A percentile compares a stretch with the other conserved stretches of the same genome.
phyloP scores from a whole-genome alignment of 805 yeast species.

The Nakazawaea wickerhamii region DNA sequence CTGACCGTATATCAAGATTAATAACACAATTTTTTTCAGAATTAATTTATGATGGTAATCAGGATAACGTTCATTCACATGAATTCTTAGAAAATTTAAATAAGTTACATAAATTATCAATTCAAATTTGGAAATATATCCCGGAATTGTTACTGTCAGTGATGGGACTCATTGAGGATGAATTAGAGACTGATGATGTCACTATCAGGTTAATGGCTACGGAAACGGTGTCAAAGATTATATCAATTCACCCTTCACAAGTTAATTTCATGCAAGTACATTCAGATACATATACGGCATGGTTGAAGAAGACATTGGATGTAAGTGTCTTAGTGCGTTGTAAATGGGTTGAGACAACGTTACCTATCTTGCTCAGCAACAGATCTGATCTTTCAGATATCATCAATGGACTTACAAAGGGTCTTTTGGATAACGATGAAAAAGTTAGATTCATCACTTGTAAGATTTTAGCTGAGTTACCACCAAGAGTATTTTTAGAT shows the following conservation, averaged over 20 bases:
- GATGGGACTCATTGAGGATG: constrained; percentile 76
- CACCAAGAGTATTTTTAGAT: constrained; percentile 39
- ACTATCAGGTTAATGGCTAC: constrained; percentile 64
- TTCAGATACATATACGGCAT: constrained; percentile 55
- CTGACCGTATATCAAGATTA: constrained; percentile 70
- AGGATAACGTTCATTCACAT: constrained; percentile 19
- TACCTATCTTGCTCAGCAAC: constrained; percentile 35
- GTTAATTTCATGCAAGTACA: constrained; percentile 55
- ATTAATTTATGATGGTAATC: constrained; percentile 48
- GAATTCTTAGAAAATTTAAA: constrained; percentile 35
- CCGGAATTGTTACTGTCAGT: constrained; percentile 73
- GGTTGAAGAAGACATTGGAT: constrained; percentile 76
- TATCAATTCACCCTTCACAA: constrained; percentile 42
- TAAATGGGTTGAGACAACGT: constrained; percentile 62
- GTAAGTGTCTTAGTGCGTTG: constrained; percentile 56
- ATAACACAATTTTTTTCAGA: constrained; percentile 79
- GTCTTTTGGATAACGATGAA: constrained; percentile 72
- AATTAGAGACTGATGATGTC: constrained; percentile 66
- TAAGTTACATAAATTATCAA: constrained; percentile 56
- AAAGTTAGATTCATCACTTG: constrained; percentile 63
- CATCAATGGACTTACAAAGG: constrained; percentile 54
- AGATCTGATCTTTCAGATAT: constrained; percentile 50
- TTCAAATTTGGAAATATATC: constrained; percentile 69
- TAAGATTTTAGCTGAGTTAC: constrained; percentile 40
- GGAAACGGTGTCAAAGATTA: constrained; percentile 62